Conservation (phyloP, 371 early-diverging fungal species). For the Lichtheimia corymbifera region DNA sequence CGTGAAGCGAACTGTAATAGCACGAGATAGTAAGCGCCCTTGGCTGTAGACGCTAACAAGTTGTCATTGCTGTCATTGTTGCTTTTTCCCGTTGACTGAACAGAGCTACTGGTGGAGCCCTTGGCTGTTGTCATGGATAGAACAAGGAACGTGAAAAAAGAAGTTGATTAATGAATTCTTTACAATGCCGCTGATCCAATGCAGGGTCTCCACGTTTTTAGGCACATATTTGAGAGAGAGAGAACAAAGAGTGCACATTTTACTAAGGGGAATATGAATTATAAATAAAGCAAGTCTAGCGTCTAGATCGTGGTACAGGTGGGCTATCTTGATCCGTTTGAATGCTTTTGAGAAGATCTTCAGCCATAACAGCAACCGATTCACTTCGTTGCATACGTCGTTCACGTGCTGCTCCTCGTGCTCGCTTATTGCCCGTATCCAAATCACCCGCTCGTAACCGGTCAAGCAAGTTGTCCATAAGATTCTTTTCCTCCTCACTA, state of each 20-base stretch:
- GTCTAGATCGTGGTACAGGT: conserved; percentile 9
- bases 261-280: too few relatives aligned
- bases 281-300: too few relatives aligned
- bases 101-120: too few relatives aligned
- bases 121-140: too few relatives aligned
- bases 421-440: conserved; percentile 62
- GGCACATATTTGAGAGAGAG: too few relatives aligned
- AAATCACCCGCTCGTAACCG: conserved; percentile 72
- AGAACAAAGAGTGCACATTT: too few relatives aligned
- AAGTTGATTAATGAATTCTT: too few relatives aligned
- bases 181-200: too few relatives aligned
- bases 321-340: conserved; percentile 46
- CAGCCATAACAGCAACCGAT: conserved; percentile 66
- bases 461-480: conserved; percentile 82
- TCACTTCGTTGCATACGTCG: conserved; percentile 62
- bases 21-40: conserved; percentile 78
- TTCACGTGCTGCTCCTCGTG: conserved; percentile 25
- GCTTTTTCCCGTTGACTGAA: too few relatives aligned
- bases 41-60: conserved; percentile 55
- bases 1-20: conserved; percentile 80
- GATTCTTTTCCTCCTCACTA: conserved; percentile 67
- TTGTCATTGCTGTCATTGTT: background rate
- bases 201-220: too few relatives aligned
- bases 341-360: conserved; percentile 71
- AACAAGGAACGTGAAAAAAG: too few relatives aligned